Evolutionary conservation across 1,139 yeast species (phyloP), one percentile per base, ranked within the genome.

Genomic region (Komagataea norvegica): DNA sequence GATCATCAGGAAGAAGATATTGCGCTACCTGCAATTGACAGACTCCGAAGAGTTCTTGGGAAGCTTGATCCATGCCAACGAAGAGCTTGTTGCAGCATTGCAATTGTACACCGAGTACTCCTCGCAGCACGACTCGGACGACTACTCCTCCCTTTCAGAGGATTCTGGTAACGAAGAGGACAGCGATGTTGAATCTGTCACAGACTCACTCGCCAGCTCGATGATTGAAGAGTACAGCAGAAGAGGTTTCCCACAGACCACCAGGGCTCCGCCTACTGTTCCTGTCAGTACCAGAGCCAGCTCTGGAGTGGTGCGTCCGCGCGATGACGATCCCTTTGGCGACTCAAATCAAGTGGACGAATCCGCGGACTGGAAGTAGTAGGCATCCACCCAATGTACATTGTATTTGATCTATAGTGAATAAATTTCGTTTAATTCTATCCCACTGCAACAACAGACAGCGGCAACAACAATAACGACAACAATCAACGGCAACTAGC

Each of bases 41-140:
- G 81, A 78, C 40, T 70, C 70, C 30, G 96, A 88, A 48, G 95
- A 86, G 55, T 83, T 80, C 48, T 64, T 91, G 50, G 97, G 96
- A 8, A 74, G 89, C 36, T 69, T 91, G 48, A 76, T 91, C 43
- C 82, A 77, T 47, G 94, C 96, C 34, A 91, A 91, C 57, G 98
- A 91, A 53, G 89, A 83, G 54, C 70, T 91, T 46, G 94, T 91
- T 9, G 67, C 66, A 5, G 80, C 88, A 0, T 70, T 91, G 53
- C 77, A 79, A 51, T 62, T 68, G 43, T 88, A 78, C 57, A 95
- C 89, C 46, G 70, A 72, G 38, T 57, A 58, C 51, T 69, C 80
- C 45, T 70, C 71, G 37, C 74, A 75, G 21, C 57, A 69, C 3
- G 67, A 62, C 32, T 64, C 68, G 3, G 75, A 66, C 13, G 67